phyloP scores from a whole-genome alignment of 371 early-diverging fungal species.

The Actinomucor elegans region DNA sequence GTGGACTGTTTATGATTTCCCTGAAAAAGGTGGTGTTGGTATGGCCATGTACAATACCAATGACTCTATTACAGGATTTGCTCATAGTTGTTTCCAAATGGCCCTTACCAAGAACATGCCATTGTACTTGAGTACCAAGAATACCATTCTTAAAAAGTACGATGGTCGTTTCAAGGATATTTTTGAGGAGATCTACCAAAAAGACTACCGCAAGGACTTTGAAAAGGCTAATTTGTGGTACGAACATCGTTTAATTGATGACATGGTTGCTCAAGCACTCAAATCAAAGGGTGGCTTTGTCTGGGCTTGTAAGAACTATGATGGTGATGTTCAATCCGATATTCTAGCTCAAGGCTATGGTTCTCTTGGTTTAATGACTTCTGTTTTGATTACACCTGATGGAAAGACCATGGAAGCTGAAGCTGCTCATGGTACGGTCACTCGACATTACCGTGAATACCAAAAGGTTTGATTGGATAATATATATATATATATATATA shows the following conservation, averaged over 20 bases:
- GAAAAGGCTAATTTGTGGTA: slow-evolving; percentile 87
- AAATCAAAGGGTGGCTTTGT: slow-evolving; percentile 95
- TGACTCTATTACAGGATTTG: slow-evolving; percentile 92
- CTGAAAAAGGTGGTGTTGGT: slow-evolving; percentile 81
- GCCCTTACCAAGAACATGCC: slow-evolving; percentile 86
- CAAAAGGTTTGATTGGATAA: no score
- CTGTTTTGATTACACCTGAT: slow-evolving; percentile 92
- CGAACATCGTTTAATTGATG: slow-evolving; percentile 97
- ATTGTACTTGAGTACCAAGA: slow-evolving; percentile 95
- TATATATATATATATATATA: no score
- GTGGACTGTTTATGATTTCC: slow-evolving; percentile 79
- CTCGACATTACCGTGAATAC: slow-evolving; percentile 96
- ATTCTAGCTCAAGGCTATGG: slow-evolving; percentile 94
- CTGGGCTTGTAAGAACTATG: slow-evolving; percentile 97
- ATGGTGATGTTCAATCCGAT: slow-evolving; percentile 95
- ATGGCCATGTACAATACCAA: slow-evolving; percentile 96
- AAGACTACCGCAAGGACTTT: slow-evolving; percentile 71
- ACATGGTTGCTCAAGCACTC: slow-evolving; percentile 97
- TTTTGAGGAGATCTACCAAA: slow-evolving; percentile 87
- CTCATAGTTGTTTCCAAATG: slow-evolving; percentile 92
- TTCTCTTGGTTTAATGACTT: slow-evolving; percentile 94
- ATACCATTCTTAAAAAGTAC: slow-evolving; percentile 96
- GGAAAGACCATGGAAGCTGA: slow-evolving; percentile 95
- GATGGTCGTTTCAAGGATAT: slow-evolving; percentile 98
- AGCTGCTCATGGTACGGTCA: slow-evolving; percentile 97